Evolutionary conservation across 1,284 basidiomycete genomes (phyloP), one percentile per base, ranked within the genome.

Genomic region (Ganoderma multipileum): DNA sequence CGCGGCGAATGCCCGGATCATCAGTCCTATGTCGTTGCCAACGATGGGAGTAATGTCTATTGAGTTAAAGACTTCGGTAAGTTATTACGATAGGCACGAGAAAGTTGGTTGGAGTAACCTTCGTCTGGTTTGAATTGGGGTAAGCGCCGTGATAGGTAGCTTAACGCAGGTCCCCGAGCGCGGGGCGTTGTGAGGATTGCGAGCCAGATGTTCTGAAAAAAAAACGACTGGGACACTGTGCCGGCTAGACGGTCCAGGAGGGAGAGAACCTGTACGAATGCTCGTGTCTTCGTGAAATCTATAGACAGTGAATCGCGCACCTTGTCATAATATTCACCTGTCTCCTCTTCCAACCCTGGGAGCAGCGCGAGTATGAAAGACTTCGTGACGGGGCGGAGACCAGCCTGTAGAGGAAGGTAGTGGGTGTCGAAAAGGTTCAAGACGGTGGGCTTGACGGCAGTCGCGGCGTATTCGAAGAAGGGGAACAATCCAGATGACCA

Each of bases 401-500:
- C 87, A 20, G 84, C 83, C 80, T 95, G 91, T 9, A 99, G 83
- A 0, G 97, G 96, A 4, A 99, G 83, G 79, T 98, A 99, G 81
- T 95, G 90, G 2, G 89, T 93, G 75, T 97, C 94, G 76, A 95
- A 98, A 14, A 98, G 86, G 73, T 91, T 93, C 61, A 98, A 86
- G 1, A 98, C 84, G 12, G 91, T 87, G 1, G 96, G 96, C 89
- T 97, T 11, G 54, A 97, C 96, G 26, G 95, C 96, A 7, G 96
- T 99, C 18, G 97, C 93, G 6, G 98, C 96, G 80, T 96, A 98
- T 80, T 98, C 96, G 78, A 99, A 99, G 87, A 99, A 99, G 0
- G 98, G 98, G 76, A 99, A 97, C 11, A 99, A 81, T 3, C 98
- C 98, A 5, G 95, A 94, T 0, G 96, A 96, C 98, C 98, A 99